Conservation (phyloP, 345 rosid species). For the Sisymbrium altissimum region DNA sequence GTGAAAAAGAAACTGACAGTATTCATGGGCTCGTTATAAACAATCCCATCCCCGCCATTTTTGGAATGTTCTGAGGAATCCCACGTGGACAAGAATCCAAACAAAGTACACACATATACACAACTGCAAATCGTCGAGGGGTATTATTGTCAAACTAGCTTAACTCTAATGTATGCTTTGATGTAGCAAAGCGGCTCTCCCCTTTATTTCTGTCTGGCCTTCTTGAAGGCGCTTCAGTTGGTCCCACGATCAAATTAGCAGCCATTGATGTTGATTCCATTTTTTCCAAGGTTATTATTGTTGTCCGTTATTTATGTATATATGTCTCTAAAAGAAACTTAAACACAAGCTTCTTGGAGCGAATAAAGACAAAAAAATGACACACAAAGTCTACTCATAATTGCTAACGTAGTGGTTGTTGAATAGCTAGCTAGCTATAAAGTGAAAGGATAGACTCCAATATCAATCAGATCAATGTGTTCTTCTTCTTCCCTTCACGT, state of each 20-base stretch:
- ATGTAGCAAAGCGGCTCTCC: not conserved
- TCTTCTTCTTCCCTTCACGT: constrained; percentile 23
- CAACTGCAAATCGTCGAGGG: constrained; percentile 33
- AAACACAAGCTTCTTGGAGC: no score
- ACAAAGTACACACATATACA: not conserved
- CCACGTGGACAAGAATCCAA: not conserved
- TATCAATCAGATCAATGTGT: not conserved
- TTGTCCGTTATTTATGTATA: not conserved
- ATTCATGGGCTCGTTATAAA: constrained; percentile 9
- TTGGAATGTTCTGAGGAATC: constrained; percentile 44
- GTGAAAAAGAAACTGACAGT: not conserved
- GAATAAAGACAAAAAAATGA: not conserved
- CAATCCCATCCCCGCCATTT: constrained; percentile 33
- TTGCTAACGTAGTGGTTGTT: no score
- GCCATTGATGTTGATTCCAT: not conserved
- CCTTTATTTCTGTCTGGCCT: not conserved
- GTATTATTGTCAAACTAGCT: constrained; percentile 52
- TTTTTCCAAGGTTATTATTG: not conserved
- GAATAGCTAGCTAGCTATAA: not conserved
- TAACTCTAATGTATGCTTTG: not conserved
- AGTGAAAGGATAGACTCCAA: constrained; percentile 1
- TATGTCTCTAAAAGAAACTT: not conserved
- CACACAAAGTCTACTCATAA: not conserved
- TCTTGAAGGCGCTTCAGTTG: not conserved
- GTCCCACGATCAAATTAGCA: not conserved